Evolutionary conservation across 495 filamentous ascomycete species (phyloP), one percentile per base, ranked within the genome.

Genomic region (Xylaria palmicola): DNA sequence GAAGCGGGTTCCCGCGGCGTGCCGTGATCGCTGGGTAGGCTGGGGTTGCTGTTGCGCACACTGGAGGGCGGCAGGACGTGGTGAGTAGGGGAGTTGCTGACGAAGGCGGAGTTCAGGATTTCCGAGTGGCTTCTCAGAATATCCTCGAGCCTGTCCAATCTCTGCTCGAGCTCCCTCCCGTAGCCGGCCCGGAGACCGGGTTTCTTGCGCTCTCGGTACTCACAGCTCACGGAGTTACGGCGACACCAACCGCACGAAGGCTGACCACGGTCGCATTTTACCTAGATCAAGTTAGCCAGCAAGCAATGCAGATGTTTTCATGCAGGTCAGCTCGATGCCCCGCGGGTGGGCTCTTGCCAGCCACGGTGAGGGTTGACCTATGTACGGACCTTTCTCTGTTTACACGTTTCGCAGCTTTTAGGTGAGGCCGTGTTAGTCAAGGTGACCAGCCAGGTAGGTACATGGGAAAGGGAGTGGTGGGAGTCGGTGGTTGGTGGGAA

Each of bases 161-260:
- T 81, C 63, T 92, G 88, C 70, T 96, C 92, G 39, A 96, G 75
- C 74, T 96, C 92, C 56, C 92, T 83, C 1, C 92, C 92, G 71
- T 95, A 96, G 1, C 92, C 92, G 49, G 92, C 92, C 59, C 90
- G 78, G 48, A 93, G 75, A 0, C 90, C 90, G 20, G 90, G 90
- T 72, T 93, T 93, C 77, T 92, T 93, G 19, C 90, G 83, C 67
- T 91, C 89, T 69, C 87, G 91, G 74, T 94, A 94, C 70, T 92
- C 88, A 75, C 90, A 94, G 26, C 77, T 39, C 41, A 90, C 87
- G 6, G 83, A 82, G 72, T 95, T 95, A 56, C 90, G 86, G 65
- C 79, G 80, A 68, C 92, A 96, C 91, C 92, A 95, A 44, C 92
- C 92, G 73, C 92, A 96, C 59, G 85, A 86, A 8, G 92, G 92